Base-by-base conservation (phyloP, 768 basidiomycete species). In the Filobasidium floriforme region DNA sequence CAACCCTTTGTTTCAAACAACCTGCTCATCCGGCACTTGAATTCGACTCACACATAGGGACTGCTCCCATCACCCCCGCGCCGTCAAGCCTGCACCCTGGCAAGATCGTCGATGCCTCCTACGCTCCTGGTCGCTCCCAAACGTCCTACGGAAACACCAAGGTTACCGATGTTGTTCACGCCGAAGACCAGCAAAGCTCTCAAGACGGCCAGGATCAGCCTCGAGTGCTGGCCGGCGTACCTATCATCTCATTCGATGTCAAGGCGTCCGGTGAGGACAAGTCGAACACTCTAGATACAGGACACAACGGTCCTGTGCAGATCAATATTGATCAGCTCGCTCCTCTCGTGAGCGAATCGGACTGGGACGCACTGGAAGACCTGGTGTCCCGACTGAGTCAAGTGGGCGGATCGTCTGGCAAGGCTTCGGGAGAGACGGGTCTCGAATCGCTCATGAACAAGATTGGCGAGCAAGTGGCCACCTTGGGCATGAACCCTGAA, bases 281-380 rank as follows among this genome's bases (percentile, higher is more conserved):
- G 5, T 22, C 15, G 26, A n/a, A 22, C 12, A 1, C 26, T 28
- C 5, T 15, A 24, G 22, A 57, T 26, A 4, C 26, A 15, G 24
- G 14, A 22, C 5, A 57, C 15, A 15, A 4, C 18, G 54, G 26
- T 7, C 22, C 26, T 26, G 29, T 57, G 22, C 54, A 28, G 26
- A 24, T 57, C 54, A 24, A 57, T 26, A 32, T 57, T 26, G 22
- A 26, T 15, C 54, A 26, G 14, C 54, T 32, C 15, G 29, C 24
- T 26, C 54, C 54, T 2, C 24, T 57, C 54, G 54, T 57, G 5
- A 24, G 15, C 26, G 54, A 24, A 24, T 57, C 54, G 18, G 54
- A 57, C 6, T 57, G 54, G 54, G 54, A 57, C 54, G 29, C 24
- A 2, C 24, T 57, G 4, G 54, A 57, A 57, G 54, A 57, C 6